Conservation (phyloP, 208 protist genomes). For the Novymonas esmeraldas region DNA sequence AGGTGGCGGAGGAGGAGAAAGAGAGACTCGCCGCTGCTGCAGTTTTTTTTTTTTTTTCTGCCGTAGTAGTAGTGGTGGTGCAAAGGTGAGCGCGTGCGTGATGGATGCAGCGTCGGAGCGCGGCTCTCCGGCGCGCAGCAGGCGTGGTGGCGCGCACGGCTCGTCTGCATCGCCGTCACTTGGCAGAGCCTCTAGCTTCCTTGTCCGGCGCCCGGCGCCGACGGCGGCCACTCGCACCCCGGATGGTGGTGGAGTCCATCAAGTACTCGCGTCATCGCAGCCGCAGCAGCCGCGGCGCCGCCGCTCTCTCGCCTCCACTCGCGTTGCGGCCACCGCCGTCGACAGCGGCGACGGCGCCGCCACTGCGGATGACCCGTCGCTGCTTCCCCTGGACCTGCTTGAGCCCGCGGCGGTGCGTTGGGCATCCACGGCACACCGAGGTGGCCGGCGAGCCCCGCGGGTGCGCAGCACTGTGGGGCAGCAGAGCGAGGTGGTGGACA, state of each 20-base stretch:
- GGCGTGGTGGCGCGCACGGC: neutral
- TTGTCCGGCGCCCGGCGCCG: constrained; percentile 5
- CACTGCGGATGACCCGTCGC: constrained; percentile 14
- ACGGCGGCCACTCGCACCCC: neutral
- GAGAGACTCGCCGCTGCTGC: too few relatives aligned
- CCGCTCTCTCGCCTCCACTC: neutral
- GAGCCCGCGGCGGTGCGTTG: constrained; percentile 18
- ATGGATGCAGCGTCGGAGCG: constrained; percentile 5
- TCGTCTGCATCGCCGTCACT: constrained; percentile 11
- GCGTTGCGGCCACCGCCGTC: neutral
- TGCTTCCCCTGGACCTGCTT: constrained; percentile 28
- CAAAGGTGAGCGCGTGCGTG: neutral
- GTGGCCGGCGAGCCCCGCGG: constrained; percentile 12
- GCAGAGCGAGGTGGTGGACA: constrained; percentile 36
- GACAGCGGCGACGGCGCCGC: neutral
- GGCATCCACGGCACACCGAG: constrained; percentile 24
- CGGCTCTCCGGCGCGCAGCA: neutral
- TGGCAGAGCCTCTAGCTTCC: constrained; percentile 4
- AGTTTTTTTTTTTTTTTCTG: too few relatives aligned
- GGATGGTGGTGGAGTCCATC: too few relatives aligned
- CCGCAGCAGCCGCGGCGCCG: neutral
- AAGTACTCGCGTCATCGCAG: neutral
- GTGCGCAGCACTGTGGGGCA: constrained; percentile 27
- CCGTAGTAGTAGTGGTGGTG: too few relatives aligned
- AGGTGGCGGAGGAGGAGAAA: too few relatives aligned